Evolutionary conservation across 768 basidiomycete species (phyloP), one percentile per base, ranked within the genome.

Genomic region (Lepiota brunneoincarnata): DNA sequence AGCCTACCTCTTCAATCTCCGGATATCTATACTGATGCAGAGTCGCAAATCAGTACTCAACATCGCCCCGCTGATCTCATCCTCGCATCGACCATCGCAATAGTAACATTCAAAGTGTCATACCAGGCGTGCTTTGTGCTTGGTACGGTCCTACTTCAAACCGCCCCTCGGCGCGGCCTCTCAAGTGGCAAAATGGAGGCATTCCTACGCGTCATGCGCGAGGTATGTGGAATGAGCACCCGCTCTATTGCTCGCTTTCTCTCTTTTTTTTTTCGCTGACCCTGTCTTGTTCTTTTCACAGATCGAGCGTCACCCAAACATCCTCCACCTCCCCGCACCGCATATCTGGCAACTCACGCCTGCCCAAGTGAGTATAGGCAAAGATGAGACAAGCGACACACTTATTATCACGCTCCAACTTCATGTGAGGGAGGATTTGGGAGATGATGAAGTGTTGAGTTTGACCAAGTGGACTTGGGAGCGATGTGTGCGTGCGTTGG

Each of bases 91-190:
- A 58, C 89, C 6, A 83, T 93, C 49, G 87, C 93, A 0, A 64
- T 86, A 10, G 72, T 90, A 14, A 96, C 93, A 3, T 90, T 89
- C 67, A 80, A 83, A 37, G 77, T 95, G 20, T 89, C 96, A 0
- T 96, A 94, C 66, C 83, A 86, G 1, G 88, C 94, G 0, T 92
- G 86, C 37, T 76, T 86, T 10, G 81, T 91, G 0, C 87, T 96
- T 11, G 95, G 93, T 2, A 84, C 86, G 5, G 86, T 93, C 1
- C 75, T 99, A 2, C 69, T 98, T 12, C 97, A 98, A 69, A 98
- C 96, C 0, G 83, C 93, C 0, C 95, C 94, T 2, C 72, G 75
- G 12, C 67, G 85, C 17, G 80, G 82, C 1, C 57, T 77, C 3
- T 66, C 77, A 2, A 78, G 78, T 24, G 83, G 81, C 0, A 81